These are phyloP conservation scores for Acephala macrosclerotiorum DNA, from an alignment of 2,329 filamentous ascomycete genomes.

Conservation along the genomic window DNA sequence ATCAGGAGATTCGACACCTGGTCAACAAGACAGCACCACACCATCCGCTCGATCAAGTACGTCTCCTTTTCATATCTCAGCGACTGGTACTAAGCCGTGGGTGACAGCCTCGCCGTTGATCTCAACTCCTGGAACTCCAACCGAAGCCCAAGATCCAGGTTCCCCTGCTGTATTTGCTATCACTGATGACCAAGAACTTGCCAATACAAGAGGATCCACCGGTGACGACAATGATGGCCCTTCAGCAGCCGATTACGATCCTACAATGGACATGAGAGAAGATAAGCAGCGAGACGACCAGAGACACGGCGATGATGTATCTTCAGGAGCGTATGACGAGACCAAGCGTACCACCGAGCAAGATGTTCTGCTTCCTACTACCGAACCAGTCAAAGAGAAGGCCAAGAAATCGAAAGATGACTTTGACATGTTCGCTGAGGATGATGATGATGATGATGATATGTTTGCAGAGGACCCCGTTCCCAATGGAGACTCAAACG, in stretches of 20 bases:
- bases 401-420: slow-evolving; percentile 64
- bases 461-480: slow-evolving; percentile 65
- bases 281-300: slow-evolving; percentile 76
- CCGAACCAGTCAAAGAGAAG: slow-evolving; percentile 45
- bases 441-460: slow-evolving; percentile 65
- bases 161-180: slow-evolving; percentile 61
- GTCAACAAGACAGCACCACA: slow-evolving; percentile 36
- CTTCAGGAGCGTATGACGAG: slow-evolving; percentile 64
- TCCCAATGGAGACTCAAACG: slow-evolving; percentile 45
- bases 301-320: slow-evolving; percentile 63
- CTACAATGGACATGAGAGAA: slow-evolving; percentile 86
- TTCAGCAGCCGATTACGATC: slow-evolving; percentile 94
- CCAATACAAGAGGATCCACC: slow-evolving; percentile 59
- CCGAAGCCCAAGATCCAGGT: slow-evolving; percentile 39
- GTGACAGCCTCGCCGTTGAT: slow-evolving; percentile 39
- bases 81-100: slow-evolving; percentile 26
- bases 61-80: slow-evolving; percentile 20
- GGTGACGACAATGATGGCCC: slow-evolving; percentile 70
- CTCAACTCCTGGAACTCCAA: slow-evolving; percentile 46
- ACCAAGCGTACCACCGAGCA: slow-evolving; percentile 60
- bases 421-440: slow-evolving; percentile 90
- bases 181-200: slow-evolving; percentile 71
- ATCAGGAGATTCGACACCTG: slow-evolving; percentile 42
- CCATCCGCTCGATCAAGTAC: slow-evolving; percentile 47
- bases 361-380: slow-evolving; percentile 52